phyloP scores from a whole-genome alignment of 495 filamentous ascomycete species.

The Haplographium delicatum region DNA sequence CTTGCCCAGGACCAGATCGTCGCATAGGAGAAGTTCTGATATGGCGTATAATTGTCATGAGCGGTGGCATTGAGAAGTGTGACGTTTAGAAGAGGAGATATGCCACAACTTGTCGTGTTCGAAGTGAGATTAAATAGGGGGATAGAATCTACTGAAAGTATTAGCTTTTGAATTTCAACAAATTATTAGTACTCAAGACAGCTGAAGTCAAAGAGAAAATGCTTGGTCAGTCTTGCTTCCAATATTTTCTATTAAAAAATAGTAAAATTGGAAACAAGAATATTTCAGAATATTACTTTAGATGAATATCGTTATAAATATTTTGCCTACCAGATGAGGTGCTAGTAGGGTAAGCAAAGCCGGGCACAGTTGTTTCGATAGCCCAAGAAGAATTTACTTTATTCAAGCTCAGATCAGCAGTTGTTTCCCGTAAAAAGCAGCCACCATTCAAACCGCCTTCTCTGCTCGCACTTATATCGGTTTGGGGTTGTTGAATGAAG shows the following conservation, averaged over 20 bases:
- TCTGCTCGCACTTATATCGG: slow-evolving; percentile 15
- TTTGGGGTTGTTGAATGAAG: slow-evolving; percentile 16
- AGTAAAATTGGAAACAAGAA: too few relatives aligned
- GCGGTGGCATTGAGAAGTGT: slow-evolving; percentile 50
- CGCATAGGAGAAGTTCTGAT: slow-evolving; percentile 44
- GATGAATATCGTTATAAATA: too few relatives aligned
- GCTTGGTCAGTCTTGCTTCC: too few relatives aligned
- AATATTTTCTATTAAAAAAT: too few relatives aligned
- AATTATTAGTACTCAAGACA: too few relatives aligned
- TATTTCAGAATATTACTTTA: too few relatives aligned
- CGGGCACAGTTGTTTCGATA: slow-evolving; percentile 27
- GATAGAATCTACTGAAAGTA: slow-evolving; percentile 23
- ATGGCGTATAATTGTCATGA: slow-evolving; percentile 36
- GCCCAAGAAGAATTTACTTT: slow-evolving; percentile 57
- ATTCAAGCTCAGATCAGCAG: slow-evolving; percentile 33
- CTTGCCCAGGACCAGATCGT: slow-evolving; percentile 56
- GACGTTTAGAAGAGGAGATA: slow-evolving; percentile 51
- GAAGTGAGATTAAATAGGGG: slow-evolving; percentile 28
- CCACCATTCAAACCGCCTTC: slow-evolving; percentile 40
- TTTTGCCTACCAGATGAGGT: slow-evolving; percentile 23
- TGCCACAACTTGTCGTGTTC: slow-evolving; percentile 50
- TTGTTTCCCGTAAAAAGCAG: slow-evolving; percentile 45
- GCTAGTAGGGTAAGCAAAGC: slow-evolving; percentile 26
- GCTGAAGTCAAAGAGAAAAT: too few relatives aligned
- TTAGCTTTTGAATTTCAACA: too few relatives aligned